phyloP scores from a whole-genome alignment of 345 rosid species.

The Eucalyptus regnans region DNA sequence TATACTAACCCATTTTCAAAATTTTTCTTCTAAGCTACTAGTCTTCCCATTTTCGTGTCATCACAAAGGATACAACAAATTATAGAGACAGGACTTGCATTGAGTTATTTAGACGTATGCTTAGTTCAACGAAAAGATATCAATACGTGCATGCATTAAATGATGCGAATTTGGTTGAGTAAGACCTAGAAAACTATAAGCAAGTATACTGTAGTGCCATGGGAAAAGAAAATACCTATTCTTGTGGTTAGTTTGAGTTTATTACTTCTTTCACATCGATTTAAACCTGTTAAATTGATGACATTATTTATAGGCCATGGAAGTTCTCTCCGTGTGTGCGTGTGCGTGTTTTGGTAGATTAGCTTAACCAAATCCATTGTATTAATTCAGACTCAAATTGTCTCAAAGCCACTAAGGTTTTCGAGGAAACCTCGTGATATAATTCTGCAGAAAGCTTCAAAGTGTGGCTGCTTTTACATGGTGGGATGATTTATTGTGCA shows the following conservation, averaged over 20 bases:
- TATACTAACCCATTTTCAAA: too few species aligned
- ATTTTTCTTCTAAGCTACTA: not conserved
- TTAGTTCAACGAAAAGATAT: not conserved
- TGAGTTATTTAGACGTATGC: not conserved
- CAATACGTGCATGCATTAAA: not conserved
- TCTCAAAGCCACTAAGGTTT: not conserved
- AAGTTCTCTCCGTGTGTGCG: too few species aligned
- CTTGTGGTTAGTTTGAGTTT: not conserved
- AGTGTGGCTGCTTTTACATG: not conserved
- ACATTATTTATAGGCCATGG: not conserved
- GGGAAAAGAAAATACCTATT: not conserved
- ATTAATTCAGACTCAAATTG: not conserved
- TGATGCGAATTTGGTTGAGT: not conserved
- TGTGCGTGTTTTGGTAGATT: not conserved
- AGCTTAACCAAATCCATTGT: not conserved
- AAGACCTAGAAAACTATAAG: not conserved
- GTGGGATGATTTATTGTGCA: not conserved
- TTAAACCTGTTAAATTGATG: too few species aligned
- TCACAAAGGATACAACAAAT: not conserved
- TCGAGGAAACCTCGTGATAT: not conserved
- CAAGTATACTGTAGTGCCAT: not conserved
- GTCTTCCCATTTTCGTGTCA: not conserved
- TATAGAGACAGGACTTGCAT: not conserved
- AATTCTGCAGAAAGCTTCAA: too few species aligned
- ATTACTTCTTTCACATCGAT: not conserved